These are phyloP conservation scores for Fusarium sp. DNA, from an alignment of 2,329 filamentous ascomycete genomes.

Conservation along the genomic window DNA sequence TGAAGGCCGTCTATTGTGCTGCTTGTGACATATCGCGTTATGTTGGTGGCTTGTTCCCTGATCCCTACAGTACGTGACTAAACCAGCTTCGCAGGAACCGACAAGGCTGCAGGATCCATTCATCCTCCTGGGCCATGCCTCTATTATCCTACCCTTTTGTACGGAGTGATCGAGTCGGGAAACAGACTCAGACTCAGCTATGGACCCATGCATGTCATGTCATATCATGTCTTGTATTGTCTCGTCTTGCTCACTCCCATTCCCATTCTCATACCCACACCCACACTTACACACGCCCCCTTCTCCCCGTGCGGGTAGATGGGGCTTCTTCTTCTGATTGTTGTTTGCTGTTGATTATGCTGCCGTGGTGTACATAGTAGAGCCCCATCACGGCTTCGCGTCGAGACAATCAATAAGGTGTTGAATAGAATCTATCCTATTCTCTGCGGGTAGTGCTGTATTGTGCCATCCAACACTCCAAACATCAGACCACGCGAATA, in stretches of 20 bases:
- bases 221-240: neutral
- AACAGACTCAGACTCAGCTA: slow-evolving; percentile 30
- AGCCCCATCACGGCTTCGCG: slow-evolving; percentile 18
- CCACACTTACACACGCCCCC: neutral
- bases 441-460: slow-evolving; percentile 2
- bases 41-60: slow-evolving; percentile 21
- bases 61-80: neutral
- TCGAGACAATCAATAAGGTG: slow-evolving; percentile 27
- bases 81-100: neutral
- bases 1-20: neutral
- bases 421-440: slow-evolving; percentile 25
- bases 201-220: slow-evolving; percentile 36
- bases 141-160: slow-evolving; percentile 27
- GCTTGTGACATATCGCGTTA: slow-evolving; percentile 19
- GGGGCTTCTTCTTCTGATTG: slow-evolving; percentile 18
- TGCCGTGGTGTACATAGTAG: slow-evolving; percentile 9
- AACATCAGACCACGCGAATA: slow-evolving; percentile 3
- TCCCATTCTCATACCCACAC: slow-evolving; percentile 9
- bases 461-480: slow-evolving; percentile 27
- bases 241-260: slow-evolving; percentile 3
- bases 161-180: slow-evolving; percentile 16
- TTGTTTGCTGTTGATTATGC: slow-evolving; percentile 32
- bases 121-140: slow-evolving; percentile 1
- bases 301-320: slow-evolving; percentile 27
- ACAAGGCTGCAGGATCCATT: slow-evolving; percentile 11